These are phyloP conservation scores for Neophaeococcomyces mojaviensis DNA, from an alignment of 2,329 filamentous ascomycete species.

Conservation along the genomic window DNA sequence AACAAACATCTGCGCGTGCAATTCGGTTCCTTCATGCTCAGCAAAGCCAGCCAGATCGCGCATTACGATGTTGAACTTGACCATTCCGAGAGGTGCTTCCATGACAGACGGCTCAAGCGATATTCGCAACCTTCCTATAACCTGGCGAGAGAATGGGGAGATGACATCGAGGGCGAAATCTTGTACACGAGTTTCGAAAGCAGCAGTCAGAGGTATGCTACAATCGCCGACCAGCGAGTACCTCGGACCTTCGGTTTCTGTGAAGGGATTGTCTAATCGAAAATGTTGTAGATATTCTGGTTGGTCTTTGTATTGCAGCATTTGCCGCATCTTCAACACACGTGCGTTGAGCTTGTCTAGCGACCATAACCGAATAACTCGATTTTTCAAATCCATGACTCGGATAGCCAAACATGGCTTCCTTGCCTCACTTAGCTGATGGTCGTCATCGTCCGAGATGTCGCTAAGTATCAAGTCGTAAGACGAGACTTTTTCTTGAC, in stretches of 20 bases:
- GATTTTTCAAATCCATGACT: conserved; percentile 82
- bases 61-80: conserved; percentile 99
- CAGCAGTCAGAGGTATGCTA: conserved; percentile 82
- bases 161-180: conserved; percentile 87
- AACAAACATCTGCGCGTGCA: conserved; percentile 95
- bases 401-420: conserved; percentile 89
- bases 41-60: conserved; percentile 91
- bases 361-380: conserved; percentile 87
- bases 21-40: conserved; percentile 88
- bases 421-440: conserved; percentile 67
- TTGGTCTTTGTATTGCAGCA: conserved; percentile 92
- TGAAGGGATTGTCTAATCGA: conserved; percentile 85
- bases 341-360: conserved; percentile 83
- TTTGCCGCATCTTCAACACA: conserved; percentile 86
- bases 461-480: conserved; percentile 96
- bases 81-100: conserved; percentile 78
- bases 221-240: conserved; percentile 90
- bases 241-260: conserved; percentile 81
- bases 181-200: conserved; percentile 90
- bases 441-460: conserved; percentile 76
- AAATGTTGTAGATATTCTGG: conserved; percentile 93
- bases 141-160: conserved; percentile 85
- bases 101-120: conserved; percentile 90
- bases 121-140: conserved; percentile 81
- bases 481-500: conserved; percentile 81